These are phyloP conservation scores for Calonectria crousiana DNA, from an alignment of 2,329 filamentous ascomycete species.

Conservation along the genomic window DNA sequence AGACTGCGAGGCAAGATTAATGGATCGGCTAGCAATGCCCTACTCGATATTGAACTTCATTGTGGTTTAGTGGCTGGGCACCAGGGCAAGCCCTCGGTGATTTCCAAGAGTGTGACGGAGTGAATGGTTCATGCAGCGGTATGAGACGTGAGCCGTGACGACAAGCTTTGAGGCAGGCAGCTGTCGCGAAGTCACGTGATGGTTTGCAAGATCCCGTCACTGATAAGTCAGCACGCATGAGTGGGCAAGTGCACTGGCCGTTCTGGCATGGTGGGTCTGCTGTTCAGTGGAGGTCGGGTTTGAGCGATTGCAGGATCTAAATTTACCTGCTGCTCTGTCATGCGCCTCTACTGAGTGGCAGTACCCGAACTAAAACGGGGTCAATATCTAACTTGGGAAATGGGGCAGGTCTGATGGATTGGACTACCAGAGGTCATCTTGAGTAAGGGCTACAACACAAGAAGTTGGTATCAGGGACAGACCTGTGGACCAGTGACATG, in stretches of 20 bases:
- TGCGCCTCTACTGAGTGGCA: neutral
- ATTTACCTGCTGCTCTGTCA: neutral
- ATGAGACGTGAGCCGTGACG: constrained; percentile 40
- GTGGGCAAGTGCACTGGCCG: neutral
- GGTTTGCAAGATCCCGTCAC: neutral
- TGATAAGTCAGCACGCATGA: constrained; percentile 4
- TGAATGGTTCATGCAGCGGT: constrained; percentile 20
- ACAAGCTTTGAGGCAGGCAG: constrained; percentile 36
- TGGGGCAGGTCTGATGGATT: neutral
- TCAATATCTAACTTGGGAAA: neutral
- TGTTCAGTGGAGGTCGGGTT: neutral
- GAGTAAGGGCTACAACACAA: neutral
- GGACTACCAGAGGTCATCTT: neutral
- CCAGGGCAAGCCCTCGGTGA: constrained; percentile 33
- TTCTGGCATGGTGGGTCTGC: neutral
- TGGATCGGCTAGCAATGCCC: constrained; percentile 9
- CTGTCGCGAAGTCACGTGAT: constrained; percentile 50
- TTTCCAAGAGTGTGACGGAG: constrained; percentile 17
- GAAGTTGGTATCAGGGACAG: constrained; percentile 2
- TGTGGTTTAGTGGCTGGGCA: constrained; percentile 36
- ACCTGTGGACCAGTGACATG: neutral
- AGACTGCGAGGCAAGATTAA: neutral
- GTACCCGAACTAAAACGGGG: neutral
- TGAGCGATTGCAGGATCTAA: neutral
- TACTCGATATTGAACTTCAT: constrained; percentile 69